Percentiles rank a stretch among this genome's conserved stretches.
Evolutionary conservation across 768 basidiomycete species (phyloP).

Genomic region (Calvatia gigantea): DNA sequence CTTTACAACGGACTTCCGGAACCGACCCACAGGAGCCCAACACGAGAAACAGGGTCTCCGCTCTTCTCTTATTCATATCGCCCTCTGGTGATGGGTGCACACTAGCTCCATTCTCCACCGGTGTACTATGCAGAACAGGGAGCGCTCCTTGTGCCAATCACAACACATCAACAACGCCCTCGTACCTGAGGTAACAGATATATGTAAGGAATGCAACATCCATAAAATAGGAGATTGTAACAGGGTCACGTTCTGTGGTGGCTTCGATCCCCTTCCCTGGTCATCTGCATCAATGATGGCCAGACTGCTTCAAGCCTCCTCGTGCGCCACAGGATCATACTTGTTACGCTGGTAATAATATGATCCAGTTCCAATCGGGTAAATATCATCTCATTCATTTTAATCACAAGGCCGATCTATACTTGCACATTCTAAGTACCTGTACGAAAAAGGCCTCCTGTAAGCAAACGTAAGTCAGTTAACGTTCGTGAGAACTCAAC

Average conservation of each 20-base stretch:
- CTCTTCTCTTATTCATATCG: background rate
- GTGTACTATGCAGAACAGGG: background rate
- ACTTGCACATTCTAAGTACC: background rate
- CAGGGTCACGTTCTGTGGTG: background rate
- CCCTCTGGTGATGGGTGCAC: background rate
- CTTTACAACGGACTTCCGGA: background rate
- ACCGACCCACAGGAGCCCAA: background rate
- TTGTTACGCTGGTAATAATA: conserved; percentile 4
- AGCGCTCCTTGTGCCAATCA: background rate
- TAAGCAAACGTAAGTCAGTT: background rate
- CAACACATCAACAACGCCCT: conserved; percentile 1
- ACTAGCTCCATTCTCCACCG: conserved; percentile 10
- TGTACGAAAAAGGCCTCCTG: background rate
- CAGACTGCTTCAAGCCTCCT: no score
- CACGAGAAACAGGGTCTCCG: background rate
- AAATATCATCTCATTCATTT: background rate
- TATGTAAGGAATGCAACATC: background rate
- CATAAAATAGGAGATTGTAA: background rate
- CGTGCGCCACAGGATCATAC: background rate
- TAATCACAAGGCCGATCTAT: background rate
- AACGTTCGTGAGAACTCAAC: background rate
- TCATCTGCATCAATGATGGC: conserved; percentile 10
- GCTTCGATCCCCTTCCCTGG: background rate
- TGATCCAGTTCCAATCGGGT: background rate
- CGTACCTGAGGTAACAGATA: conserved; percentile 9